Conservation (phyloP, 192 early-diverging fungal species). For the Coemansia sp. region DNA sequence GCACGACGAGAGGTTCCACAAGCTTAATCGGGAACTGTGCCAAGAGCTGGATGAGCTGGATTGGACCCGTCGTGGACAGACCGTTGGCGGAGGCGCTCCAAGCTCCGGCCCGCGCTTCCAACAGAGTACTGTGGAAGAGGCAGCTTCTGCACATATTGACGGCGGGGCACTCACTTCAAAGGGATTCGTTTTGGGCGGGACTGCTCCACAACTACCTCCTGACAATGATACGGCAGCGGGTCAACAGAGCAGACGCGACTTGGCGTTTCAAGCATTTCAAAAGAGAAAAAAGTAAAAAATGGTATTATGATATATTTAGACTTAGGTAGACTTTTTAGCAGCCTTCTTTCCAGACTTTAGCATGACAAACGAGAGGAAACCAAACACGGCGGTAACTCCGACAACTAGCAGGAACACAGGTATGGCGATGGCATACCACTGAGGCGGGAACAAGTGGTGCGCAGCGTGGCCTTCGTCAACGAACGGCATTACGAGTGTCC, state of each 20-base stretch:
- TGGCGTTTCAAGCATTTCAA: conserved; percentile 27
- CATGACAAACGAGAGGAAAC: conserved; percentile 84
- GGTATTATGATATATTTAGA: background rate
- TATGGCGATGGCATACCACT: conserved; percentile 83
- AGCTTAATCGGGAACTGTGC: conserved; percentile 40
- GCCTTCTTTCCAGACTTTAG: conserved; percentile 75
- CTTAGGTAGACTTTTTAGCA: conserved; percentile 66
- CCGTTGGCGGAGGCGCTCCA: background rate
- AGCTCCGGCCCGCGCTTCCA: conserved; percentile 10
- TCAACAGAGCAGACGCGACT: conserved; percentile 19
- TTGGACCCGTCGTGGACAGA: conserved; percentile 42
- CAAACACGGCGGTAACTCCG: conserved; percentile 71
- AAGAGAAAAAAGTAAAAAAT: background rate
- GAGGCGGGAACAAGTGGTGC: conserved; percentile 75
- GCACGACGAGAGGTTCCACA: conserved; percentile 48
- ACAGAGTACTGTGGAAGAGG: conserved; percentile 2
- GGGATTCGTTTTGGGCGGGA: conserved; percentile 49
- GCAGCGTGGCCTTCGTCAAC: conserved; percentile 74
- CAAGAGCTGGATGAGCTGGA: conserved; percentile 44
- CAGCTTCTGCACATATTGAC: conserved; percentile 19
- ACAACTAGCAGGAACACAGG: conserved; percentile 80
- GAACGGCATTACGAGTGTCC: conserved; percentile 88
- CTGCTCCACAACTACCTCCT: conserved; percentile 15
- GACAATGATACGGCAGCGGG: background rate
- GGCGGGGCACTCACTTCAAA: conserved; percentile 26